Evolutionary conservation across 2,329 filamentous ascomycete genomes (phyloP).

Genomic region (Scedosporium aurantiacum): DNA sequence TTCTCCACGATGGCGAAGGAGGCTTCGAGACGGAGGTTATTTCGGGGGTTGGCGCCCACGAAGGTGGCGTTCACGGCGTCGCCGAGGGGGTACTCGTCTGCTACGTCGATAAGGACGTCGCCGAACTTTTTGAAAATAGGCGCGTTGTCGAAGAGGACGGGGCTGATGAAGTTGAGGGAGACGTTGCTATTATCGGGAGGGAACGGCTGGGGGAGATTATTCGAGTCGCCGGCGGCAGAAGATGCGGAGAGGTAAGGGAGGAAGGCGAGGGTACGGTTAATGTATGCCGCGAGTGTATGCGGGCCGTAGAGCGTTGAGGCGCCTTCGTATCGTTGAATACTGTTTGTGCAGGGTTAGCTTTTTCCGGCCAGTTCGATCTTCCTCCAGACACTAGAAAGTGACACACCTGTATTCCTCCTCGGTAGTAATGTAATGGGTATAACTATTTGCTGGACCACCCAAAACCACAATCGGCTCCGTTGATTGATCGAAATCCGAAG

Average conservation of each 20-base stretch:
- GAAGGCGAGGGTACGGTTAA: conserved; percentile 68
- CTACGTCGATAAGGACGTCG: conserved; percentile 45
- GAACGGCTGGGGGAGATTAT: conserved; percentile 23
- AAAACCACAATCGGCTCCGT: conserved; percentile 8
- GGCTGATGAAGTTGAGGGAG: conserved; percentile 71
- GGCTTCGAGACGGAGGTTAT: conserved; percentile 67
- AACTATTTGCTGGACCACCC: conserved; percentile 59
- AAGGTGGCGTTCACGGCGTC: conserved; percentile 57
- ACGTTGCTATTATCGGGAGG: conserved; percentile 69
- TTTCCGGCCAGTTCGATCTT: not conserved
- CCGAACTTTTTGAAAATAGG: conserved; percentile 61
- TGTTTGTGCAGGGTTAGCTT: conserved; percentile 7
- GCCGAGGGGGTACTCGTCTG: conserved; percentile 46
- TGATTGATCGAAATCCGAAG: conserved; percentile 22
- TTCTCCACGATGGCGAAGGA: conserved; percentile 72
- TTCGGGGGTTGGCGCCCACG: conserved; percentile 80
- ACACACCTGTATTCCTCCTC: conserved; percentile 45
- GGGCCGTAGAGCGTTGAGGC: conserved; percentile 81
- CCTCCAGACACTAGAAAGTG: not conserved
- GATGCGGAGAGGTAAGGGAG: conserved; percentile 23
- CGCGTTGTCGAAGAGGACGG: conserved; percentile 62
- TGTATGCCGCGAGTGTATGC: conserved; percentile 73
- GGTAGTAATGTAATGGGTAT: conserved; percentile 57
- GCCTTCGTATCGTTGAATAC: conserved; percentile 85
- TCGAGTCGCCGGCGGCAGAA: conserved; percentile 9